Base-by-base conservation (phyloP, 2,329 filamentous ascomycete genomes). In the Plectosphaerella plurivora region DNA sequence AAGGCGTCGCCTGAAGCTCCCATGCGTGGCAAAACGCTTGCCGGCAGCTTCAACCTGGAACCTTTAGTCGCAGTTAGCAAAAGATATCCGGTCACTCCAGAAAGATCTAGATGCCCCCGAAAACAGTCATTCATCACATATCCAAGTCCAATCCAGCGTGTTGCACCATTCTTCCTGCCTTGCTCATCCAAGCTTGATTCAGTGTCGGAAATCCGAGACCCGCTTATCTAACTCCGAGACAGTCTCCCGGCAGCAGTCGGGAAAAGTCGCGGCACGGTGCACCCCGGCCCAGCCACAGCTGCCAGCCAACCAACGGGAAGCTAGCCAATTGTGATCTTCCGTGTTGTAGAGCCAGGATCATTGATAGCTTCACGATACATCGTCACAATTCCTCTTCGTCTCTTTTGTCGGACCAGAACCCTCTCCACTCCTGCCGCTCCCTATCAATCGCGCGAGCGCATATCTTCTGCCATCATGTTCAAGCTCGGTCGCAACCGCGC, bases 401-500 rank as follows among this genome's bases (percentile, higher is more conserved):
- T 44, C 41, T 44, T 44, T 33, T 50, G 37, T 33, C 24, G 18
- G 44, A 44, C n/a, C 48, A 50, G 22, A 35, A 24, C 48, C 20
- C 48, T 50, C 48, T 50, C 48, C 48, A 45, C 48, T 50, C 48
- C 24, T 25, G 15, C 9, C 39, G 33, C 48, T 35, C 35, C 25
- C 49, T 41, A 39, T 49, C 53, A 46, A 56, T 58, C 50, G 55
- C 37, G 54, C 55, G 55, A 47, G 51, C 48, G 55, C 53, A 54
- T 47, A 20, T 45, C 42, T 58, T 48, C 11, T 9, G 54, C 59
- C 71, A 82, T 65, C 66, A 97, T 96, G 91, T 95, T 91, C 80
- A 94, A 87, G 75, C 77, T 96, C 71, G 87, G 87, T 71, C 87
- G 91, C 77, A 88, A 83, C 76, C 83, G 88, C 74, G 87, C 88